Percentiles rank a stretch among this genome's conserved stretches.
Evolutionary conservation across 176 grass and related monocot species (phyloP).

Genomic region (Olyra latifolia): DNA sequence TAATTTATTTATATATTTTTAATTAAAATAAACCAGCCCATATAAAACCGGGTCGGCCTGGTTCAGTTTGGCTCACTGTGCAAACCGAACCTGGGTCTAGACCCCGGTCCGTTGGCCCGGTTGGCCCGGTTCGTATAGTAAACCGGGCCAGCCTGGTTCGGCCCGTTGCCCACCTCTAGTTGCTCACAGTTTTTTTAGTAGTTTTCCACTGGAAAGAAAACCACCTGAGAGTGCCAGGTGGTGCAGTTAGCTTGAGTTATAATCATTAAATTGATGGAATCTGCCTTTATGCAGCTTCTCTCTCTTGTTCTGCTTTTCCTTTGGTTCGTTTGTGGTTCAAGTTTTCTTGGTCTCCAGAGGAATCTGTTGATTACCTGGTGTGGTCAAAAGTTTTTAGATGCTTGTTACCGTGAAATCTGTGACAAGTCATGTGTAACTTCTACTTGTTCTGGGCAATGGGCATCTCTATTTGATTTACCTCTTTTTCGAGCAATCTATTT

Average conservation of each 20-base stretch:
- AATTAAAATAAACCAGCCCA: no score
- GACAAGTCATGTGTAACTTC: background rate
- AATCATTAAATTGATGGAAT: background rate
- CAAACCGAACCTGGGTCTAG: no score
- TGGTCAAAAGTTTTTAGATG: background rate
- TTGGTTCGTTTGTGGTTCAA: background rate
- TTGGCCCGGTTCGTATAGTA: no score
- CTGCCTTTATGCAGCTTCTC: background rate
- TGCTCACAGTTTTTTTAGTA: background rate
- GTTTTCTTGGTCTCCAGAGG: background rate
- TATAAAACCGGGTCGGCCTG: no score
- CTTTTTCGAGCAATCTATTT: no score
- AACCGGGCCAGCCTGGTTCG: no score
- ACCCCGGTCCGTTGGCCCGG: no score
- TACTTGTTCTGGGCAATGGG: background rate
- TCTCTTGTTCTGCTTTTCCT: background rate
- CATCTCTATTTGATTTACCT: background rate
- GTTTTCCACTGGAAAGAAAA: background rate
- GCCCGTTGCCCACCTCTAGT: no score
- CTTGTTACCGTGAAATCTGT: background rate
- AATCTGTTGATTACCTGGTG: background rate
- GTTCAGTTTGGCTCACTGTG: no score
- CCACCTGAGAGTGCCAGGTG: background rate
- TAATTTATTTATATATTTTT: no score
- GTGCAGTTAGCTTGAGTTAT: background rate